Conservation (phyloP, 306 rosid genomes). For the Lathyrus sativus region DNA sequence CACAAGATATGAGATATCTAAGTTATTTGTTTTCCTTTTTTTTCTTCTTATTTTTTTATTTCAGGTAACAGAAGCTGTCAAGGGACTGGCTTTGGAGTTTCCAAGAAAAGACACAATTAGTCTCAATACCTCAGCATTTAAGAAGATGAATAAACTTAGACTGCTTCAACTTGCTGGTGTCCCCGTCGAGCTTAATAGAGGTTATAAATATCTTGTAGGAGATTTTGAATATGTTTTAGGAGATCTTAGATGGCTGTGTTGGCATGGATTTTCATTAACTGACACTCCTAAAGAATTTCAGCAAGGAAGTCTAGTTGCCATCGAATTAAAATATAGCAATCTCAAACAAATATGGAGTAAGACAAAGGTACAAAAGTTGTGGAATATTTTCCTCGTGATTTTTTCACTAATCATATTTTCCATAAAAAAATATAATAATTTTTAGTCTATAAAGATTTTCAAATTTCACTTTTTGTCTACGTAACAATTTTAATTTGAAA, state of each 20-base stretch:
- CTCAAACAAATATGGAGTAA: conserved; percentile 1
- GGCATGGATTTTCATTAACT: conserved; percentile 16
- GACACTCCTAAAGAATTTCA: background rate
- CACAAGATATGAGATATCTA: too few relatives aligned
- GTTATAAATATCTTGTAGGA: background rate
- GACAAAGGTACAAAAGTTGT: background rate
- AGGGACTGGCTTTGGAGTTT: conserved; percentile 28
- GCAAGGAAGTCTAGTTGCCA: too few relatives aligned
- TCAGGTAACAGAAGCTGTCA: conserved; percentile 31
- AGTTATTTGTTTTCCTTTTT: background rate
- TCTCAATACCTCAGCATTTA: background rate
- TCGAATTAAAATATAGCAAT: conserved; percentile 21
- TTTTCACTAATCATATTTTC: too few relatives aligned
- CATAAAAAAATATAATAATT: too few relatives aligned
- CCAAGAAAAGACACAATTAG: background rate
- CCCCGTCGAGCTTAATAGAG: background rate
- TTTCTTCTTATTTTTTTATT: background rate
- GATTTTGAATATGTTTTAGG: background rate
- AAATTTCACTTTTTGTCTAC: too few relatives aligned
- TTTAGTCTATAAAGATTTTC: too few relatives aligned
- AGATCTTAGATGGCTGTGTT: conserved; percentile 12
- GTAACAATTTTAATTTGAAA: too few relatives aligned
- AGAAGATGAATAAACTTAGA: conserved; percentile 30
- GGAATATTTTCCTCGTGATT: too few relatives aligned
- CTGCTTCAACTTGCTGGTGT: conserved; percentile 23